Evolutionary conservation across 495 filamentous ascomycete species (phyloP).

Genomic region (Pyrenula massariospora): DNA sequence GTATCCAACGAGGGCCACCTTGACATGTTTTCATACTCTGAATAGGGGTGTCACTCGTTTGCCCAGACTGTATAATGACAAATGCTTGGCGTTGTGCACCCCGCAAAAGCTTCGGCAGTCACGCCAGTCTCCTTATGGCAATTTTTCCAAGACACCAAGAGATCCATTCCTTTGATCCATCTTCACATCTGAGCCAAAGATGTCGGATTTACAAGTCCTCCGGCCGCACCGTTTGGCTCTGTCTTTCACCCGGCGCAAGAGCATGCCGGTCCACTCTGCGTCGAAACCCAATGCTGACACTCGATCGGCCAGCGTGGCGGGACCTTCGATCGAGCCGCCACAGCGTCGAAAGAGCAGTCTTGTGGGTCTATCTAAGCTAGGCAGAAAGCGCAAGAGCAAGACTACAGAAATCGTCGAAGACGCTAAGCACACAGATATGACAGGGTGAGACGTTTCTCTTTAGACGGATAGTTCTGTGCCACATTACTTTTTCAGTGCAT

Average conservation of each 20-base stretch:
- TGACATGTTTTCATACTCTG: too few species aligned
- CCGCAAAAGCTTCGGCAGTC: not conserved
- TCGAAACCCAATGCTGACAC: slow-evolving; percentile 5
- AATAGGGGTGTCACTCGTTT: too few species aligned
- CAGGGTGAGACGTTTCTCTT: not conserved
- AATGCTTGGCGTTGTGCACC: too few species aligned
- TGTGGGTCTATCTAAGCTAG: not conserved
- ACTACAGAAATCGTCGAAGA: not conserved
- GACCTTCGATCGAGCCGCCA: not conserved
- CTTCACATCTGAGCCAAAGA: too few species aligned
- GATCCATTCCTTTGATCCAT: too few species aligned
- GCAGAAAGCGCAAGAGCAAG: not conserved
- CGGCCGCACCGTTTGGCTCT: not conserved
- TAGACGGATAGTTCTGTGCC: too few species aligned
- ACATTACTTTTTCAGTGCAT: too few species aligned
- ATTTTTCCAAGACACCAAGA: too few species aligned
- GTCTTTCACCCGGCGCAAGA: slow-evolving; percentile 1
- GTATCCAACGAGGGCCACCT: too few species aligned
- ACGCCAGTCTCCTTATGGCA: too few species aligned
- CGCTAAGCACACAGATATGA: not conserved
- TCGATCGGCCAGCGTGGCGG: not conserved
- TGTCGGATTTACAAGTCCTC: not conserved
- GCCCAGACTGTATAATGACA: too few species aligned
- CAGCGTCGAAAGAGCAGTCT: not conserved
- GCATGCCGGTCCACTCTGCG: slow-evolving; percentile 18